phyloP scores from a whole-genome alignment of 768 basidiomycete genomes.

The Phaeolepiota aurea region DNA sequence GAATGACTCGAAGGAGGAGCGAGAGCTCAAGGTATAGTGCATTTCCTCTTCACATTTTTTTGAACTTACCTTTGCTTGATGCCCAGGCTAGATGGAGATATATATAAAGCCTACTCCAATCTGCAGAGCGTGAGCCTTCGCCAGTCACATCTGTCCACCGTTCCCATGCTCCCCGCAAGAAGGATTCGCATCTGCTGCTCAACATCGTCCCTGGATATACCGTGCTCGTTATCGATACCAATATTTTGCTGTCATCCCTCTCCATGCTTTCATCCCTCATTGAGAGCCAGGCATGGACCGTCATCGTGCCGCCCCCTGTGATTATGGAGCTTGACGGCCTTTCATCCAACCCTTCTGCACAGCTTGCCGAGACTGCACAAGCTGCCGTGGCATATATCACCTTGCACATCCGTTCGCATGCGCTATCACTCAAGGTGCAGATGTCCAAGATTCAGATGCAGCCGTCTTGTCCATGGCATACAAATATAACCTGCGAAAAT shows the following conservation, averaged over 20 bases:
- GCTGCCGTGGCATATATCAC: slow-evolving; percentile 71
- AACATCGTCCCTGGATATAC: slow-evolving; percentile 79
- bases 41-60: slow-evolving; percentile 3
- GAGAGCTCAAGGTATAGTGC: slow-evolving; percentile 64
- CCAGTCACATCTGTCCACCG: slow-evolving; percentile 17
- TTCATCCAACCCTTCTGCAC: slow-evolving; percentile 41
- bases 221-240: slow-evolving; percentile 88
- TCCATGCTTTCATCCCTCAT: slow-evolving; percentile 65
- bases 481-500: not conserved
- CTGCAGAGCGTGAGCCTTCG: slow-evolving; percentile 23
- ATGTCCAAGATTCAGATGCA: no score
- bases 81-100: slow-evolving; percentile 68
- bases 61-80: slow-evolving; percentile 9
- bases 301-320: slow-evolving; percentile 88
- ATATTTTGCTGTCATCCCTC: slow-evolving; percentile 84
- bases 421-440: slow-evolving; percentile 82
- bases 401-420: slow-evolving; percentile 64
- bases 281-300: slow-evolving; percentile 77
- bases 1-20: slow-evolving; percentile 64
- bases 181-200: slow-evolving; percentile 30
- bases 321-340: slow-evolving; percentile 98
- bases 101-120: slow-evolving; percentile 57
- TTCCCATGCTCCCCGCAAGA: slow-evolving; percentile 14
- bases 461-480: no score
- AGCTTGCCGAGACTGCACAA: slow-evolving; percentile 69